Percentiles rank a stretch among this genome's conserved stretches.
Conservation (phyloP, 1,139 yeast species). For the Pichia sp. region DNA sequence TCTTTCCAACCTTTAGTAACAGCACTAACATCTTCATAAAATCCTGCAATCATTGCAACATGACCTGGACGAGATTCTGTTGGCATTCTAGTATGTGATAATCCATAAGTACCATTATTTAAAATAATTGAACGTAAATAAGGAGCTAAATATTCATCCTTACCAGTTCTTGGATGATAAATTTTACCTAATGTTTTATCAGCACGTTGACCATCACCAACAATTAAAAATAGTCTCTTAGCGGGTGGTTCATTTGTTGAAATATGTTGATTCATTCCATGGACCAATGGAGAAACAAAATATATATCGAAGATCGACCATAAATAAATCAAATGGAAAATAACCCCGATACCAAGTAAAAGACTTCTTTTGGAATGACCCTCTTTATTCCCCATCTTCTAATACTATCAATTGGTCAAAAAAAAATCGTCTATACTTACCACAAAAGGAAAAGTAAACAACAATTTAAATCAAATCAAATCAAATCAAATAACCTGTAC, state of each 20-base stretch:
- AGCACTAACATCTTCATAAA: slow-evolving; percentile 96
- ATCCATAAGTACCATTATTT: slow-evolving; percentile 82
- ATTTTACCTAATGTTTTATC: slow-evolving; percentile 84
- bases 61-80: slow-evolving; percentile 99
- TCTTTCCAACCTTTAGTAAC: slow-evolving; percentile 99
- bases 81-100: slow-evolving; percentile 99
- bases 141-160: slow-evolving; percentile 73
- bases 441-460: neutral
- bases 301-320: slow-evolving; percentile 98
- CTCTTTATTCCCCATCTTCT: neutral
- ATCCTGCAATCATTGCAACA: slow-evolving; percentile 98
- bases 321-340: slow-evolving; percentile 82
- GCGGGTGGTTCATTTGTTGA: slow-evolving; percentile 77
- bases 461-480: neutral
- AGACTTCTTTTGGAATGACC: slow-evolving; percentile 16
- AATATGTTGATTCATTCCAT: slow-evolving; percentile 81
- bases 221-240: slow-evolving; percentile 79
- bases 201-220: slow-evolving; percentile 95
- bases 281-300: slow-evolving; percentile 93
- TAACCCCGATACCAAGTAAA: slow-evolving; percentile 59
- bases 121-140: slow-evolving; percentile 65
- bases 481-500: too few species aligned
- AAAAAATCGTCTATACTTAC: too few species aligned
- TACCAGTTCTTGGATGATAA: slow-evolving; percentile 60
- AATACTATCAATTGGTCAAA: neutral